A percentile compares a stretch with the other conserved stretches of the same genome.
These are phyloP conservation scores for Paulownia fortunei DNA, from an alignment of 257 asterid genomes.

Conservation along the genomic window DNA sequence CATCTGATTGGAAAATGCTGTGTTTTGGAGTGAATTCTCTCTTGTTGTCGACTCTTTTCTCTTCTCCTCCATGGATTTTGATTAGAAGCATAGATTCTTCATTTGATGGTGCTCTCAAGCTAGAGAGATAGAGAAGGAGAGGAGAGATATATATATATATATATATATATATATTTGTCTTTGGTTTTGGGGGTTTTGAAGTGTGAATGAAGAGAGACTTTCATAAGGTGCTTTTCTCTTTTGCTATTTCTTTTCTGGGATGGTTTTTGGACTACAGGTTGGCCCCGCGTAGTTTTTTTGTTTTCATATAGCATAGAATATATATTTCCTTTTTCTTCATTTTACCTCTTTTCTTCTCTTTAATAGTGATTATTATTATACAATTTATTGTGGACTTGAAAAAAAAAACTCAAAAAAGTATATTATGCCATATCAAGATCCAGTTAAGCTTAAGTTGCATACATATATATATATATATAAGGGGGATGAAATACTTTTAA, in stretches of 20 bases:
- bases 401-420: background rate
- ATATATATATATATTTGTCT: background rate
- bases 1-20: slow-evolving; percentile 23
- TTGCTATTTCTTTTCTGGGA: slow-evolving; percentile 23
- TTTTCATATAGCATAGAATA: slow-evolving; percentile 1
- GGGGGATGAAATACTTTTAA: background rate
- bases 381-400: background rate
- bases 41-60: background rate
- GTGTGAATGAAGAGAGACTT: slow-evolving; percentile 48
- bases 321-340: background rate
- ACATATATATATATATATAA: background rate
- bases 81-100: slow-evolving; percentile 39
- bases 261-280: slow-evolving; percentile 41
- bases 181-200: slow-evolving; percentile 28
- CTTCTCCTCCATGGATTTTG: slow-evolving; percentile 38
- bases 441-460: background rate
- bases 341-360: background rate
- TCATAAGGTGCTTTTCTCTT: slow-evolving; percentile 23
- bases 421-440: background rate
- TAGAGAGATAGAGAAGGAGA: slow-evolving; percentile 35
- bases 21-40: background rate
- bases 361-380: background rate
- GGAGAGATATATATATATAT: background rate
- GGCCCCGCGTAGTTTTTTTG: slow-evolving; percentile 40
- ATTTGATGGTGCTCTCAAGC: background rate